Evolutionary conservation across 2,329 filamentous ascomycete genomes (phyloP), one percentile per base, ranked within the genome.

Genomic region (Paraconiothyrium brasiliense): DNA sequence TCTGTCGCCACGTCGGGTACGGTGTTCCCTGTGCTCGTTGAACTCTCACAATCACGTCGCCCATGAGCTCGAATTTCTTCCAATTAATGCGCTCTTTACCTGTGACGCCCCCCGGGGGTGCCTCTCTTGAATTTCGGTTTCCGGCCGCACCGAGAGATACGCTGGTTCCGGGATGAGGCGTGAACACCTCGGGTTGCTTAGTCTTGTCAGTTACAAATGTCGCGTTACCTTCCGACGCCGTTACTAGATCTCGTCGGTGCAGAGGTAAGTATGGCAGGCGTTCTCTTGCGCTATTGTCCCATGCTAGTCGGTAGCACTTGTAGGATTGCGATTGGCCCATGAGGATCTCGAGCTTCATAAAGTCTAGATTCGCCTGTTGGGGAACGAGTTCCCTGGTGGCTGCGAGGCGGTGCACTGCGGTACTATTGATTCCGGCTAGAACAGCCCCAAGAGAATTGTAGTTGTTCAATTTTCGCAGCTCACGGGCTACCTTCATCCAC

Each of bases 41-140:
- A 58, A 99, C 89, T 2, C 92, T 91, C 62, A 97, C 84, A 57
- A 98, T 86, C 5, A 97, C 92, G 70, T 98, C 94, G 7, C 94
- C 94, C 79, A 98, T 89, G 35, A 99, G 90, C 78, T 98, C 94
- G 72, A 98, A 99, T 76, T 99, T 99, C 79, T 91, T 93, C 95
- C 95, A 99, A 76, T 98, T 98, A 76, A 99, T 92, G 55, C 92
- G 85, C 65, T 92, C 78, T 87, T 66, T 78, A 24, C 76, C 76
- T 16, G 62, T 66, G 0, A 79, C 72, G 16, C 76, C 77, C 1
- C 75, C 72, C 0, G 73, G 76, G 9, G 76, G 76, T 20, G 77
- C 74, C 58, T 79, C 78, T 84, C 87, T 62, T 46, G 71, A 73
- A 51, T 76, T 73, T 16, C 75, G 39, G 20, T 67, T 72, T 1